These are phyloP conservation scores for Sodiomyces alkalinus DNA, from an alignment of 2,329 filamentous ascomycete genomes.

Conservation along the genomic window DNA sequence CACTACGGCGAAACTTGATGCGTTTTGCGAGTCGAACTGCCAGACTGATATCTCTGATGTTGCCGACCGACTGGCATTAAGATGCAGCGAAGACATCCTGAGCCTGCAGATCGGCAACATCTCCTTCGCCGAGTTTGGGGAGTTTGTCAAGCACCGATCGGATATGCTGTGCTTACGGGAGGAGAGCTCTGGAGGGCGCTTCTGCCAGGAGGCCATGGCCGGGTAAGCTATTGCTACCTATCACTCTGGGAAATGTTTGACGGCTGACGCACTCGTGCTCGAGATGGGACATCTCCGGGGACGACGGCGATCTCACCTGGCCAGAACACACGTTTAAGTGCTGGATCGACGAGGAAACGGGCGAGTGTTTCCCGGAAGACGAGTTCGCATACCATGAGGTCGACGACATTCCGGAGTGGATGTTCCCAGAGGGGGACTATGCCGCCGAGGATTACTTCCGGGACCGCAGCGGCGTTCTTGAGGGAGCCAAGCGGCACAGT, in stretches of 20 bases:
- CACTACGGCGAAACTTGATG: too few relatives aligned
- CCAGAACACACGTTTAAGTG: constrained; percentile 1
- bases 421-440: constrained; percentile 1
- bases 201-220: constrained; percentile 1
- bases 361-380: neutral
- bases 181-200: neutral
- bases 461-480: constrained; percentile 1
- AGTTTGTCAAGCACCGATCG: neutral
- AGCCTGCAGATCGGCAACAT: constrained; percentile 1
- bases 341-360: constrained; percentile 1
- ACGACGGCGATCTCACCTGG: too few relatives aligned
- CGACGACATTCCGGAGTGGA: neutral
- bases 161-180: neutral
- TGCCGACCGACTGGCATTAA: too few relatives aligned
- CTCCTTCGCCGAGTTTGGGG: constrained; percentile 1
- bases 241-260: too few relatives aligned
- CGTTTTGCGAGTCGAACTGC: too few relatives aligned
- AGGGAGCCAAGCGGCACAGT: neutral
- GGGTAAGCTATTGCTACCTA: too few relatives aligned
- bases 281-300: too few relatives aligned
- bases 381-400: neutral
- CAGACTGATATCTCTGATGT: too few relatives aligned
- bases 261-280: too few relatives aligned
- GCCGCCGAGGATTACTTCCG: constrained; percentile 1
- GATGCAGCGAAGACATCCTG: neutral